Conservation (phyloP, 768 basidiomycete species). For the Mycena rosella region DNA sequence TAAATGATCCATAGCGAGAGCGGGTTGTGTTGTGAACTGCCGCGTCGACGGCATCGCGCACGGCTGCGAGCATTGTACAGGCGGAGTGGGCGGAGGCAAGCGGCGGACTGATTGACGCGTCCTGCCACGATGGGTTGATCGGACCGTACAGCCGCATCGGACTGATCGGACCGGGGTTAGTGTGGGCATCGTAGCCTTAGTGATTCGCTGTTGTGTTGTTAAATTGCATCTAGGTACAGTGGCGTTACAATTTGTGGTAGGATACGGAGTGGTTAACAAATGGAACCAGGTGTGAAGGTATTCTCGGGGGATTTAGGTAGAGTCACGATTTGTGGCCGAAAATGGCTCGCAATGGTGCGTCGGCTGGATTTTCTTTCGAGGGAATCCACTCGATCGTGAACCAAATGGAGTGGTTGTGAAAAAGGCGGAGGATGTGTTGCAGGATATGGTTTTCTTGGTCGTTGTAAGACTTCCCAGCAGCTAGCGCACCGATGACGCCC, state of each 20-base stretch:
- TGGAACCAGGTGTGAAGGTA: background rate
- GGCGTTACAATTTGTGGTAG: background rate
- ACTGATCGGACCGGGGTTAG: no score
- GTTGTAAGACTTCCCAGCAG: slow-evolving; percentile 40
- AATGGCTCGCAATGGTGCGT: slow-evolving; percentile 46
- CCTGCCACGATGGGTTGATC: no score
- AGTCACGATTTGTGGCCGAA: slow-evolving; percentile 15
- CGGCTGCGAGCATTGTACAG: no score
- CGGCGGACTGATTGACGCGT: no score
- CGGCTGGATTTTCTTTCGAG: slow-evolving; percentile 49
- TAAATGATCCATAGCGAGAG: background rate
- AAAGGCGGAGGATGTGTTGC: slow-evolving; percentile 41
- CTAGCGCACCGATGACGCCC: slow-evolving; percentile 53
- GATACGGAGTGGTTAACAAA: background rate
- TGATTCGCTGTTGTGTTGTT: no score
- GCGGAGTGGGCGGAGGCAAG: no score
- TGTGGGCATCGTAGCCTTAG: no score
- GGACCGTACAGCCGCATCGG: no score
- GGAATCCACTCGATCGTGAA: slow-evolving; percentile 46
- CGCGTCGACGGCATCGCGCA: background rate
- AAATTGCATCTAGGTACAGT: no score
- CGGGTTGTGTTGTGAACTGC: no score
- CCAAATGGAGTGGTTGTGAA: slow-evolving; percentile 37
- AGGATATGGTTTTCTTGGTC: slow-evolving; percentile 47
- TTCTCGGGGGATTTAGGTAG: slow-evolving; percentile 21